Evolutionary conservation across 345 rosid species (phyloP).

Genomic region (Lepidium sativum): DNA sequence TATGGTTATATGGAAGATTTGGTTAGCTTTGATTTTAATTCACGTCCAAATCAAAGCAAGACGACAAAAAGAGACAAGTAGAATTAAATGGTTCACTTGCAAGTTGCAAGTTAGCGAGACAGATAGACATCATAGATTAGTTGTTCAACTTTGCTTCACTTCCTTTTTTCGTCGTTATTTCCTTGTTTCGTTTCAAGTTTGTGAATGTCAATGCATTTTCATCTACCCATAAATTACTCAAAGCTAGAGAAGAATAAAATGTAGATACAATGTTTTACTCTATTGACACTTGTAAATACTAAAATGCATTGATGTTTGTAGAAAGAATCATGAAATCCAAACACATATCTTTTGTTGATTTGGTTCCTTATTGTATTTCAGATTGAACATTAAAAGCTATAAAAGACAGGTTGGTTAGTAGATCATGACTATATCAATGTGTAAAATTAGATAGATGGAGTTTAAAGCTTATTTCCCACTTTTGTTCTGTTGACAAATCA

Average conservation of each 20-base stretch:
- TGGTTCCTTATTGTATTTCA: neutral
- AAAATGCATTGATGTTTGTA: neutral
- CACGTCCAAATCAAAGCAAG: neutral
- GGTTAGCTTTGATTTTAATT: neutral
- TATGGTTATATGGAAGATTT: neutral
- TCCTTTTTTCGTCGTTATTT: neutral
- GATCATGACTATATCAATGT: conserved; percentile 7
- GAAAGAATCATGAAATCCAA: neutral
- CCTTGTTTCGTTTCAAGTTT: neutral
- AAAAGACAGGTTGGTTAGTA: conserved; percentile 5
- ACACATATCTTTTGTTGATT: neutral
- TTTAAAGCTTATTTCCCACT: neutral
- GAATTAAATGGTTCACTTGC: neutral
- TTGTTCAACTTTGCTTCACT: neutral
- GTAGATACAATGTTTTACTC: neutral
- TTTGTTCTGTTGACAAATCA: conserved; percentile 16
- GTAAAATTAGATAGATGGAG: conserved; percentile 13
- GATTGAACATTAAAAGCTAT: neutral
- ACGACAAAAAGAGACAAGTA: neutral
- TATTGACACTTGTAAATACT: neutral
- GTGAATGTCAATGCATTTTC: neutral
- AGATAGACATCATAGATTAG: no score
- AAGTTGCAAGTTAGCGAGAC: neutral
- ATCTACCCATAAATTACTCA: neutral
- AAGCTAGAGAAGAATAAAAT: no score